These are phyloP conservation scores for Leucosporidium creatinivorum DNA, from an alignment of 768 basidiomycete genomes.

Conservation along the genomic window DNA sequence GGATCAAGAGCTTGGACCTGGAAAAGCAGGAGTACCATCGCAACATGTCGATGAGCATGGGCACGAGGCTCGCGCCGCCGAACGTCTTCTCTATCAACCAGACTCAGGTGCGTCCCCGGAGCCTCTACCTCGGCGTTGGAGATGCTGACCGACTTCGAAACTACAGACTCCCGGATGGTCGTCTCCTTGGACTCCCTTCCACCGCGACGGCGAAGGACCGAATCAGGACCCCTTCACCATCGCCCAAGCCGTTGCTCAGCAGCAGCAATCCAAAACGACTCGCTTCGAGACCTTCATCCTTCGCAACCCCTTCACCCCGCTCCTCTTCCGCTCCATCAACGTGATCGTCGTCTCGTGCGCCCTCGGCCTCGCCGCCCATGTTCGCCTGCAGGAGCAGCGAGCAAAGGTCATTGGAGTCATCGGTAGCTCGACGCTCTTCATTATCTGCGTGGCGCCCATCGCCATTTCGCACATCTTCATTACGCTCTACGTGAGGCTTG, in stretches of 20 bases:
- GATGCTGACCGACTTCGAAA: neutral
- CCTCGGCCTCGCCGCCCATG: constrained; percentile 65
- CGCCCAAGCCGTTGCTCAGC: neutral
- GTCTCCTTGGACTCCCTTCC: constrained; percentile 33
- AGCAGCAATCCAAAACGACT: constrained; percentile 6
- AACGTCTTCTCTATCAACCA: constrained; percentile 31
- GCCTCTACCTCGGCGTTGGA: too few species aligned
- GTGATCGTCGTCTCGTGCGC: constrained; percentile 72
- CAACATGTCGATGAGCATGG: constrained; percentile 21
- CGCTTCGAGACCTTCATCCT: constrained; percentile 28
- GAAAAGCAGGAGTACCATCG: constrained; percentile 25
- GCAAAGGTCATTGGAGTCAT: constrained; percentile 59
- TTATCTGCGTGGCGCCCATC: constrained; percentile 76
- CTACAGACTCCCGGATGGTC: constrained; percentile 35
- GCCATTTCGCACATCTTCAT: constrained; percentile 77
- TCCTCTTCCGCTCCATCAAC: constrained; percentile 70
- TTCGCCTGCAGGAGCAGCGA: constrained; percentile 55
- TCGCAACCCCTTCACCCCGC: constrained; percentile 33
- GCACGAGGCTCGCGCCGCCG: constrained; percentile 17
- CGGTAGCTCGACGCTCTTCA: constrained; percentile 74
- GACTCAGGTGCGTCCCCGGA: constrained; percentile 10
- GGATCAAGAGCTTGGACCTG: constrained; percentile 3
- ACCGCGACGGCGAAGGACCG: constrained; percentile 6
- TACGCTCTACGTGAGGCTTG: constrained; percentile 66
- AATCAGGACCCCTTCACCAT: constrained; percentile 28